Evolutionary conservation across 2,329 filamentous ascomycete genomes (phyloP).

Genomic region (Paecilomyces formosus): DNA sequence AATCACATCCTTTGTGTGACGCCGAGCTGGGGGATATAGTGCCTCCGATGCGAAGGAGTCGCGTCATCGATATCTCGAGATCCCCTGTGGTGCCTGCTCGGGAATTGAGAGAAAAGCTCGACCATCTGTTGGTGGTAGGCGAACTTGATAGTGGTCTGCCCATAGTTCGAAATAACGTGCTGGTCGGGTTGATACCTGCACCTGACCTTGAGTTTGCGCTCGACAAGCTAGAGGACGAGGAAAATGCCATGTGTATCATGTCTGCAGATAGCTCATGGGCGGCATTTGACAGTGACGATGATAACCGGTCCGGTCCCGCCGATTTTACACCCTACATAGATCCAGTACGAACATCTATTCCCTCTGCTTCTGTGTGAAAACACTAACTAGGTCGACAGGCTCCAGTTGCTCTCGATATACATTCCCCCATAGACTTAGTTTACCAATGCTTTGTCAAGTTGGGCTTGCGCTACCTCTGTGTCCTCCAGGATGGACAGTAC

Average conservation of each 20-base stretch:
- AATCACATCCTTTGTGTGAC: slow-evolving; percentile 84
- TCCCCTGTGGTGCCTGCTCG: slow-evolving; percentile 73
- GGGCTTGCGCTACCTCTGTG: slow-evolving; percentile 85
- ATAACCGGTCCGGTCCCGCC: slow-evolving; percentile 54
- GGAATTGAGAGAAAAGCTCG: slow-evolving; percentile 71
- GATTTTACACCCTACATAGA: slow-evolving; percentile 92
- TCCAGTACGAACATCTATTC: slow-evolving; percentile 49
- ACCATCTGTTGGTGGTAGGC: slow-evolving; percentile 72
- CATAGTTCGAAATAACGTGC: slow-evolving; percentile 67
- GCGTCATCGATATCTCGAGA: slow-evolving; percentile 79
- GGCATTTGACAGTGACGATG: slow-evolving; percentile 55
- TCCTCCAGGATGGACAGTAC: slow-evolving; percentile 74
- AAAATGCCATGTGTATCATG: slow-evolving; percentile 70
- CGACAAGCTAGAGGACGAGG: slow-evolving; percentile 73
- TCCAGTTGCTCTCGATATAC: slow-evolving; percentile 79
- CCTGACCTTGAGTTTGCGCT: slow-evolving; percentile 91
- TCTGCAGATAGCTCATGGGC: slow-evolving; percentile 51
- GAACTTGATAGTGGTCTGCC: slow-evolving; percentile 90
- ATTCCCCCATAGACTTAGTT: slow-evolving; percentile 86
- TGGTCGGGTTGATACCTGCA: slow-evolving; percentile 87
- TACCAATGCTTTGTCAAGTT: slow-evolving; percentile 96
- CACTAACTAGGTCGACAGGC: slow-evolving; percentile 43
- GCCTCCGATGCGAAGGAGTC: slow-evolving; percentile 62
- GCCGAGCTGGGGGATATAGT: slow-evolving; percentile 83
- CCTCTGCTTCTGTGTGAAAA: slow-evolving; percentile 3